Evolutionary conservation across 1,139 yeast species (phyloP).

Genomic region (Debaryomyces singareniensis): DNA sequence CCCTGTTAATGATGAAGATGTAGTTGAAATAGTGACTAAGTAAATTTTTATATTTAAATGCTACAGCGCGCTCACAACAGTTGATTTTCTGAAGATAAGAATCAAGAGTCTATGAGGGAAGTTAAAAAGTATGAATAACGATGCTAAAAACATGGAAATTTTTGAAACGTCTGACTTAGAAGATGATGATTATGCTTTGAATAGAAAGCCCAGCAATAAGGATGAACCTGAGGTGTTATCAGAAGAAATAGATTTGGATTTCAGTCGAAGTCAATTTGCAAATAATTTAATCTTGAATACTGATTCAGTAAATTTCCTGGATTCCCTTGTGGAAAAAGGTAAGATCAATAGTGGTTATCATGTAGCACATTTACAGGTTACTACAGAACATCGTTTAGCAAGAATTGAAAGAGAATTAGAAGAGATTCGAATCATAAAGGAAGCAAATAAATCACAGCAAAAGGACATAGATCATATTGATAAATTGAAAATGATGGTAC

Average conservation of each 20-base stretch:
- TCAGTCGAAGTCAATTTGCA: conserved; percentile 17
- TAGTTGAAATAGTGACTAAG: conserved; percentile 83
- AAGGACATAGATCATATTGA: too few species aligned
- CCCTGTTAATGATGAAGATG: conserved; percentile 86
- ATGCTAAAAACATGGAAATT: conserved; percentile 26
- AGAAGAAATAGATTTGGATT: conserved; percentile 16
- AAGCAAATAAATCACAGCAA: too few species aligned
- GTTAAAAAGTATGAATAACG: too few species aligned
- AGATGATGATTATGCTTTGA: conserved; percentile 28
- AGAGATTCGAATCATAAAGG: conserved; percentile 25
- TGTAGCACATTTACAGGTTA: conserved; percentile 23
- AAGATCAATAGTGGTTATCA: conserved; percentile 22
- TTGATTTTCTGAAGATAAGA: too few species aligned
- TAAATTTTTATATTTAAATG: conserved; percentile 18
- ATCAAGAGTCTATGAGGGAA: too few species aligned
- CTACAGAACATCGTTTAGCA: conserved; percentile 35
- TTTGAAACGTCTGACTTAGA: conserved; percentile 49
- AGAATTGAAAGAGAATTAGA: conserved; percentile 41
- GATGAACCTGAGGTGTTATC: conserved; percentile 7
- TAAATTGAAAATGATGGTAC: too few species aligned
- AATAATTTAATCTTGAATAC: conserved; percentile 12
- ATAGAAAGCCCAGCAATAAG: conserved; percentile 3
- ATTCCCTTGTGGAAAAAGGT: conserved; percentile 14
- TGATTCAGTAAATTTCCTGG: conserved; percentile 28
- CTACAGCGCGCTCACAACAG: too few species aligned